Evolutionary conservation across 768 basidiomycete species (phyloP).

Genomic region (Paxillus involutus): DNA sequence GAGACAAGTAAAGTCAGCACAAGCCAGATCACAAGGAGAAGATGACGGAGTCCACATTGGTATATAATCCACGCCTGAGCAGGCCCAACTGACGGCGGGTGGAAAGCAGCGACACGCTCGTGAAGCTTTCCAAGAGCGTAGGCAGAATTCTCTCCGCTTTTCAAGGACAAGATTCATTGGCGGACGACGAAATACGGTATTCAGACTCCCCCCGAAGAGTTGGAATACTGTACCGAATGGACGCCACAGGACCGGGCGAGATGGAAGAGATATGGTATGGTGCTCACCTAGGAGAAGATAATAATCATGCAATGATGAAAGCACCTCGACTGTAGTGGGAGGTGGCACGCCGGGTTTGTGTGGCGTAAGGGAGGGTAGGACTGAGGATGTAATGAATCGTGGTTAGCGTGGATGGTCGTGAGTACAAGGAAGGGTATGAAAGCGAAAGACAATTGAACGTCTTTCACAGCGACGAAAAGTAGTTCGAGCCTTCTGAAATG

Average conservation of each 20-base stretch:
- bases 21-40: neutral
- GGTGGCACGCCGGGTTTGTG: slow-evolving; percentile 36
- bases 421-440: slow-evolving; percentile 21
- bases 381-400: slow-evolving; percentile 35
- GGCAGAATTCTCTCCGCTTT: neutral
- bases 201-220: slow-evolving; percentile 1
- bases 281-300: slow-evolving; percentile 39
- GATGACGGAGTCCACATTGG: slow-evolving; percentile 6
- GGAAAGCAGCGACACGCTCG: neutral
- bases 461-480: slow-evolving; percentile 21
- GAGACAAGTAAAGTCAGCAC: slow-evolving; percentile 21
- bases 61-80: neutral
- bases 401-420: slow-evolving; percentile 39
- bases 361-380: slow-evolving; percentile 21
- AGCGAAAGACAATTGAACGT: slow-evolving; percentile 21
- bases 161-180: slow-evolving; percentile 6
- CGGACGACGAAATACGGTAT: slow-evolving; percentile 14
- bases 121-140: neutral
- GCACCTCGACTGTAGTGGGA: slow-evolving; percentile 34
- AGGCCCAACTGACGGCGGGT: neutral
- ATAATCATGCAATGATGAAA: slow-evolving; percentile 41
- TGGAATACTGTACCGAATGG: slow-evolving; percentile 5
- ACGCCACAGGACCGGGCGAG: slow-evolving; percentile 7
- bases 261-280: slow-evolving; percentile 1
- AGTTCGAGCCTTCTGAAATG: slow-evolving; percentile 21